These are phyloP conservation scores for Eucalyptus erythrocorys DNA, from an alignment of 345 rosid species.

Conservation along the genomic window DNA sequence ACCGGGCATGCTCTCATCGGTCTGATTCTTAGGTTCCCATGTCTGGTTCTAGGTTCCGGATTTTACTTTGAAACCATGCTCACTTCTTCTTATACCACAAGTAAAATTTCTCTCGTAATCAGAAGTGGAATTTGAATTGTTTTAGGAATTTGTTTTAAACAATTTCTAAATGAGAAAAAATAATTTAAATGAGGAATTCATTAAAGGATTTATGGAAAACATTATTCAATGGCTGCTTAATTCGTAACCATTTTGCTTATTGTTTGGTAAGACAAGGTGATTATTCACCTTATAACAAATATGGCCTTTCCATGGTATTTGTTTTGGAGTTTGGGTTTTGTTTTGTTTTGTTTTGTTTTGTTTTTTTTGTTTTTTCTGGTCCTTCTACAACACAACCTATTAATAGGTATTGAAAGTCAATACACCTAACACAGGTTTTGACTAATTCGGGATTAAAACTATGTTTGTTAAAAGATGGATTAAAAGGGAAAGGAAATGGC, in stretches of 20 bases:
- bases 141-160: not conserved
- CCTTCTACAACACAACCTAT: not conserved
- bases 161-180: not conserved
- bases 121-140: not conserved
- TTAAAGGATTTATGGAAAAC: not conserved
- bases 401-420: not conserved
- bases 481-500: not conserved
- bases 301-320: not conserved
- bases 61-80: no score
- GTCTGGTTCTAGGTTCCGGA: no score
- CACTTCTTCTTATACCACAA: not conserved
- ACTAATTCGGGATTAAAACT: not conserved
- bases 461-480: not conserved
- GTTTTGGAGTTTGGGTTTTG: not conserved
- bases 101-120: not conserved
- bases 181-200: not conserved
- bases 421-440: not conserved
- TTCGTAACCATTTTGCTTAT: not conserved
- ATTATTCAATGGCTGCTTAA: not conserved
- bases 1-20: fast-evolving
- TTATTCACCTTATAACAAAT: no score
- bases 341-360: no score
- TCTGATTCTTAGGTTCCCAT: no score
- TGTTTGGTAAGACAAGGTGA: not conserved
- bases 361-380: not conserved